Evolutionary conservation across 441 rosid genomes (phyloP), one percentile per base, ranked within the genome.

Genomic region (Gossypium gossypioides): DNA sequence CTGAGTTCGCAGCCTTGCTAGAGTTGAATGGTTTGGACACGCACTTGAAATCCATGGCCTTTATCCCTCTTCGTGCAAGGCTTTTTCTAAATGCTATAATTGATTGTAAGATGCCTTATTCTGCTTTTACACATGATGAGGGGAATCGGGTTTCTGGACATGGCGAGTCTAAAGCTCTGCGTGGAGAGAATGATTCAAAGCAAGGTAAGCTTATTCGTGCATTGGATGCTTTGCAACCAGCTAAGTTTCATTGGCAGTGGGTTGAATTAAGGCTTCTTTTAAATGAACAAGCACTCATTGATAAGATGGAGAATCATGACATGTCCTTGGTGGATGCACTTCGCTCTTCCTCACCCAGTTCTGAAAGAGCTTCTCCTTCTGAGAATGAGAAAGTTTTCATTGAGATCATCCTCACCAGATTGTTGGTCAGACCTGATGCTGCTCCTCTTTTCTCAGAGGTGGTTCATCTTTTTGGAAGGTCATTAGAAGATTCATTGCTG

Each of bases 191-290:
- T 72, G 91, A 84, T 75, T 75, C 86, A 19, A 96, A 87, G 86
- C 91, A 81, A 72, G 97, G 93, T 84, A 93, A 84, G 85, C 85
- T 96, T 72, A 97, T 96, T 25, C 81, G 80, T 69, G 89, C 89
- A 29, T 81, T 96, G 78, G 95, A 96, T 71, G 80, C 89, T 60
- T 81, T 96, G 76, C 99, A 93, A 75, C 97, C 98, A 79, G 99
- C 98, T 44, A 93, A 89, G 76, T 96, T 96, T 76, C 97, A 89
- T 82, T 96, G 99, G 99, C 99, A 96, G 80, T 96, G 98, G 98
- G 83, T 96, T 81, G 99, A 96, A 80, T 97, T 93, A 71, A 86
- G 99, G 86, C 84, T 96, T 75, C 98, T 96, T 77, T 85, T 96
- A 82, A 91, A 96, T 68, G 99, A 96, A 74, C 99, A 96, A 84